Percentiles rank a stretch among this genome's conserved stretches.
phyloP scores from a whole-genome alignment of 2,329 filamentous ascomycete genomes.

The Fusarium sp. region DNA sequence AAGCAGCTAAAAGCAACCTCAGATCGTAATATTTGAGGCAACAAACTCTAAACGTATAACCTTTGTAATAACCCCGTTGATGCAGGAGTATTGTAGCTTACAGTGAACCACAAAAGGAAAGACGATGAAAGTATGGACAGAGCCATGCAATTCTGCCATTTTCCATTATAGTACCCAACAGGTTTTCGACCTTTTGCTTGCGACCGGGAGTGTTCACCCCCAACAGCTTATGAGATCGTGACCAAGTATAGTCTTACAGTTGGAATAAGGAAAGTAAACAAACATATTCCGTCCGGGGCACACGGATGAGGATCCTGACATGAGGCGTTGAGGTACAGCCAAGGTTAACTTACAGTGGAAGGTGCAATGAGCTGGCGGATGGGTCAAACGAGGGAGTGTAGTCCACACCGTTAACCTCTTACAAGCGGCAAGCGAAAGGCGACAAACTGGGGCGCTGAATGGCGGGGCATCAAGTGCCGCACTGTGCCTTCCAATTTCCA shows the following conservation, averaged over 20 bases:
- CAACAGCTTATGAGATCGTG: neutral
- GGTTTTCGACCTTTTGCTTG: neutral
- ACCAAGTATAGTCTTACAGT: neutral
- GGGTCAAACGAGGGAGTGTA: constrained; percentile 12
- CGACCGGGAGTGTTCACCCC: neutral
- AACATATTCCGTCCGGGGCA: neutral
- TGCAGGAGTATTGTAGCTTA: no score
- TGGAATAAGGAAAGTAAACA: neutral
- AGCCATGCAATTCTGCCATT: neutral
- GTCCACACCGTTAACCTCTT: constrained; percentile 23
- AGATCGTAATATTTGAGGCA: neutral
- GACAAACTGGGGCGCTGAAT: constrained; percentile 30
- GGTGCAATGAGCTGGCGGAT: constrained; percentile 15
- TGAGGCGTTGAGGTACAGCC: constrained; percentile 3
- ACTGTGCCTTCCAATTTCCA: constrained; percentile 7
- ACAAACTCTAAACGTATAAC: neutral
- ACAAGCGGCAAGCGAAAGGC: constrained; percentile 25
- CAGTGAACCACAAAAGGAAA: no score
- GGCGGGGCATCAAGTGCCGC: constrained; percentile 22
- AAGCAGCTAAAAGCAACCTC: neutral
- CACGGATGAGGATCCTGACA: constrained; percentile 11
- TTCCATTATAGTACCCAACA: neutral
- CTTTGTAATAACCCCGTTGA: neutral
- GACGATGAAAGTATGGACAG: neutral
- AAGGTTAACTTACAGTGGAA: constrained; percentile 16